These are phyloP conservation scores for Globisporangium recalcitrans DNA, from an alignment of 352 stramenopile genomes.

Conservation along the genomic window DNA sequence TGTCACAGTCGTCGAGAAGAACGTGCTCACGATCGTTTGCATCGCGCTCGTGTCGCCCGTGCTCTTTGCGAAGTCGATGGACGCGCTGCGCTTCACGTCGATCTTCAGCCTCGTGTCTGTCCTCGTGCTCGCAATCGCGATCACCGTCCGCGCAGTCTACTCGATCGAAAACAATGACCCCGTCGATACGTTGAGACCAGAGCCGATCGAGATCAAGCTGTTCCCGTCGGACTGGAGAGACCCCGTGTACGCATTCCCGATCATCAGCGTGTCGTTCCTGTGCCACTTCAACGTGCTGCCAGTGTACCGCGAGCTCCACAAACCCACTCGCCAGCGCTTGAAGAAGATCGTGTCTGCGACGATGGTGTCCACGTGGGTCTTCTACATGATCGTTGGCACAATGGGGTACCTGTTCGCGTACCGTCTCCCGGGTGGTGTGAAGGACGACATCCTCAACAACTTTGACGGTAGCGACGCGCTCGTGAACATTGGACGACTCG, in stretches of 20 bases:
- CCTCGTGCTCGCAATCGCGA: constrained; percentile 61
- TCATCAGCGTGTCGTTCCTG: constrained; percentile 97
- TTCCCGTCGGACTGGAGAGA: constrained; percentile 60
- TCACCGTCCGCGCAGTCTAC: constrained; percentile 48
- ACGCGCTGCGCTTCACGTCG: constrained; percentile 76
- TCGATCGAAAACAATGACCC: constrained; percentile 10
- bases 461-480: constrained; percentile 74
- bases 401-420: constrained; percentile 88
- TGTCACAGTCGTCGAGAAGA: constrained; percentile 47
- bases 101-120: constrained; percentile 75
- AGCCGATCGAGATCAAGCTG: constrained; percentile 44
- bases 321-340: constrained; percentile 88
- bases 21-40: constrained; percentile 63
- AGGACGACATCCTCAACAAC: constrained; percentile 88
- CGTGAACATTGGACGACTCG: constrained; percentile 78
- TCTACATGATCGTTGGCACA: constrained; percentile 94
- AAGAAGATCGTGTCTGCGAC: constrained; percentile 90
- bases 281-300: constrained; percentile 98
- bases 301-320: constrained; percentile 94
- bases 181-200: neutral
- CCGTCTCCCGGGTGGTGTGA: constrained; percentile 47
- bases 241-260: constrained; percentile 84
- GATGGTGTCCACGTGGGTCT: constrained; percentile 89
- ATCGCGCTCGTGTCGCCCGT: constrained; percentile 64
- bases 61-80: constrained; percentile 73